Conservation (phyloP, 257 asterid species). For the Solanum commersonii region DNA sequence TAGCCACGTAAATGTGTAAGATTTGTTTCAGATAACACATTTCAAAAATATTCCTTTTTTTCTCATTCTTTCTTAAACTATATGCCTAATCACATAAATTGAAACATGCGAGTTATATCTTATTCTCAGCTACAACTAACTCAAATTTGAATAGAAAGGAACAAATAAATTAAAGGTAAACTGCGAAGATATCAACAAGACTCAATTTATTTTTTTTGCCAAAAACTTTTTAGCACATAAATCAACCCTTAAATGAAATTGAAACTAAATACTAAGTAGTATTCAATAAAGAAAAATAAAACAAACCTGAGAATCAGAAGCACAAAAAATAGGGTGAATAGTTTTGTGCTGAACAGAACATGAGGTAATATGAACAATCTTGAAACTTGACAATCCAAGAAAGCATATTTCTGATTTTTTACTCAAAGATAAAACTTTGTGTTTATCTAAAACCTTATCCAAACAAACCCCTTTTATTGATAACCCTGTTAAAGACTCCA, state of each 20-base stretch:
- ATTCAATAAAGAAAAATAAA: too few relatives aligned
- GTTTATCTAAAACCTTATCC: constrained; percentile 10
- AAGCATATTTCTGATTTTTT: constrained; percentile 13
- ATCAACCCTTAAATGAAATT: background rate
- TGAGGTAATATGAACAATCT: constrained; percentile 11
- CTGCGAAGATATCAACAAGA: background rate
- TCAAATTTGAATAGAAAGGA: background rate
- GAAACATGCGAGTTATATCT: background rate
- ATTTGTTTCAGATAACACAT: background rate
- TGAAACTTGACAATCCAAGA: constrained; percentile 13
- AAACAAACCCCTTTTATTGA: constrained; percentile 15
- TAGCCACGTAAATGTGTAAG: background rate
- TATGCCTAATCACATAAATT: background rate
- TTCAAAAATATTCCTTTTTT: too few relatives aligned
- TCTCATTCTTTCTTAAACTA: background rate
- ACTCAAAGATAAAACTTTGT: background rate
- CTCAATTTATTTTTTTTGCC: background rate
- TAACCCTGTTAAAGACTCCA: constrained; percentile 42
- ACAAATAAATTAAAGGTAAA: background rate
- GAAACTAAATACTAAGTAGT: background rate
- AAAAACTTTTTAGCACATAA: background rate
- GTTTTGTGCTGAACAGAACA: constrained; percentile 9
- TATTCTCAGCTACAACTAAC: background rate
- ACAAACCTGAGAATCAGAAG: constrained; percentile 23
- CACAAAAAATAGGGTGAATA: constrained; percentile 22